phyloP scores from a whole-genome alignment of 768 basidiomycete genomes.

The Roridomyces roridus region DNA sequence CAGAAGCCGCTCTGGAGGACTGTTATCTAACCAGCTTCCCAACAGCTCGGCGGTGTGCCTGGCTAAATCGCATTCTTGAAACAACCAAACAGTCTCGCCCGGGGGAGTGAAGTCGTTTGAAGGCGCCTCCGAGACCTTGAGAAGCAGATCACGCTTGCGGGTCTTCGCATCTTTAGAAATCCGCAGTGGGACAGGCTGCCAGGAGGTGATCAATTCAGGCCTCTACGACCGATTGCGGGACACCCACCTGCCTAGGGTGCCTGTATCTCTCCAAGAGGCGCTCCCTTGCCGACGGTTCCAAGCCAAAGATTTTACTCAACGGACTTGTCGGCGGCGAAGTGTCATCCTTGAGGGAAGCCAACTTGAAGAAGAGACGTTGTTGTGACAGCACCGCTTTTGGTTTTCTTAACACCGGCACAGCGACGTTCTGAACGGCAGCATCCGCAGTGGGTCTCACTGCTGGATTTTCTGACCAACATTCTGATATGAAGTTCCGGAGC shows the following conservation, averaged over 20 bases:
- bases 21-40: slow-evolving; percentile 69
- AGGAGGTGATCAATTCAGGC: no score
- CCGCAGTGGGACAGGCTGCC: no score
- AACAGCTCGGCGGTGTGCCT: slow-evolving; percentile 78
- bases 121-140: slow-evolving; percentile 22
- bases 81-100: slow-evolving; percentile 85
- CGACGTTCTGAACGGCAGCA: neutral
- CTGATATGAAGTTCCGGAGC: neutral
- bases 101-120: slow-evolving; percentile 56
- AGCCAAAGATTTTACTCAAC: no score
- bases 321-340: no score
- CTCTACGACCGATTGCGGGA: no score
- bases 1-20: slow-evolving; percentile 69
- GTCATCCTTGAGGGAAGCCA: no score
- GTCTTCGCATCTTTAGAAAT: slow-evolving; percentile 39
- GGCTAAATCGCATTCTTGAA: slow-evolving; percentile 86
- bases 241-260: no score
- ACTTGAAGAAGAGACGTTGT: no score
- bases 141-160: slow-evolving; percentile 41
- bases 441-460: neutral
- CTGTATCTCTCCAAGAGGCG: no score
- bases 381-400: no score
- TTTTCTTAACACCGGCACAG: neutral
- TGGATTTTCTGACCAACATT: neutral
- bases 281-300: no score